These are phyloP conservation scores for Sporothrix brasiliensis DNA, from an alignment of 2,329 filamentous ascomycete genomes.

Conservation along the genomic window DNA sequence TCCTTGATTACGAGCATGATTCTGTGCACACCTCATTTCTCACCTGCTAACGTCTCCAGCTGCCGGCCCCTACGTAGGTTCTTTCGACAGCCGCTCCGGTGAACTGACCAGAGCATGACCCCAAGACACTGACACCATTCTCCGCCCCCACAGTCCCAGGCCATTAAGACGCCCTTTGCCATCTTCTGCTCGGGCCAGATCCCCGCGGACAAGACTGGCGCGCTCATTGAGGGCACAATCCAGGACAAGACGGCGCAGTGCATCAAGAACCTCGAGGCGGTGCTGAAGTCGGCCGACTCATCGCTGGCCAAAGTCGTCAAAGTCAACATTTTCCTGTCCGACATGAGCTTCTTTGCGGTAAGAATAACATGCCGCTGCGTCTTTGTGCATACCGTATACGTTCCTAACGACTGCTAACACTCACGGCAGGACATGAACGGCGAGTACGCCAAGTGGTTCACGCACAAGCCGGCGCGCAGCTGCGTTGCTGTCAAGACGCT, in stretches of 20 bases:
- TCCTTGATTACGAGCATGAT: not conserved
- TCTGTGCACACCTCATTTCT: not conserved
- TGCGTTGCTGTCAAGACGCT: slow-evolving; percentile 89
- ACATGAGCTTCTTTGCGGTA: slow-evolving; percentile 84
- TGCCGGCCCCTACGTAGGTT: slow-evolving; percentile 65
- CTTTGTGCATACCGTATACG: not conserved
- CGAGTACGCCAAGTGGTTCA: slow-evolving; percentile 81
- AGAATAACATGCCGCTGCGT: slow-evolving; percentile 37
- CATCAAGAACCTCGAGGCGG: slow-evolving; percentile 78
- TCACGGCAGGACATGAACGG: slow-evolving; percentile 70
- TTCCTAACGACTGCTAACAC: not conserved
- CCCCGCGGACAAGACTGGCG: slow-evolving; percentile 62
- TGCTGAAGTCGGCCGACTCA: slow-evolving; percentile 80
- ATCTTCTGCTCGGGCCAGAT: slow-evolving; percentile 73
- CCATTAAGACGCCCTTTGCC: slow-evolving; percentile 65
- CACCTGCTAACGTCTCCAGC: slow-evolving; percentile 46
- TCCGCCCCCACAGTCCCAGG: slow-evolving; percentile 50
- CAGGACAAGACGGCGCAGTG: slow-evolving; percentile 64
- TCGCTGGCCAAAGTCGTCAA: slow-evolving; percentile 82
- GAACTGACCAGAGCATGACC: not conserved
- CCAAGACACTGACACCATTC: not conserved
- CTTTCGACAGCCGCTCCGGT: not conserved
- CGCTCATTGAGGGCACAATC: slow-evolving; percentile 61
- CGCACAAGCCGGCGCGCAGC: slow-evolving; percentile 81
- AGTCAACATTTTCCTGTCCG: slow-evolving; percentile 85